These are phyloP conservation scores for Aspergillus alliaceus DNA, from an alignment of 2,329 filamentous ascomycete species.

Conservation along the genomic window DNA sequence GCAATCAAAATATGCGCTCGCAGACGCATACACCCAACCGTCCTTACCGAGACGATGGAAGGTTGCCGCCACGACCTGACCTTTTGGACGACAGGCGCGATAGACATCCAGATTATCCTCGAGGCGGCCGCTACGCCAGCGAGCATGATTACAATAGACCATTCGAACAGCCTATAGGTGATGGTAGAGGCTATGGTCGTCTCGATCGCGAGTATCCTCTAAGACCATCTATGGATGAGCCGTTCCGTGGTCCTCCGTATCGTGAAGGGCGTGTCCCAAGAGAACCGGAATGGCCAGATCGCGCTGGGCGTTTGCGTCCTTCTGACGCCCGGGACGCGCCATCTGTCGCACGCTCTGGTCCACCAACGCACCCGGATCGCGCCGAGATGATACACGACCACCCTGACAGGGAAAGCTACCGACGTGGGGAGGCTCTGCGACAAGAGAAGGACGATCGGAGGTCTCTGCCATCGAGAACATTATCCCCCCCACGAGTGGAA, in stretches of 20 bases:
- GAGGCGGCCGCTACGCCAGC: conserved; percentile 35
- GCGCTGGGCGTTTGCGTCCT: conserved; percentile 33
- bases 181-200: conserved; percentile 38
- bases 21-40: conserved; percentile 40
- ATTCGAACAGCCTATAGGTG: conserved; percentile 35
- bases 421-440: conserved; percentile 30
- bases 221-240: conserved; percentile 38
- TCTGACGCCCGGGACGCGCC: conserved; percentile 27
- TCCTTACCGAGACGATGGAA: conserved; percentile 37
- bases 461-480: conserved; percentile 22
- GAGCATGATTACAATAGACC: conserved; percentile 38
- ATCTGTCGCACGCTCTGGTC: conserved; percentile 24
- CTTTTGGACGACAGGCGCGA: conserved; percentile 40
- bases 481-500: conserved; percentile 30
- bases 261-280: conserved; percentile 35
- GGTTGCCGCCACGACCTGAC: conserved; percentile 41
- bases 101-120: conserved; percentile 38
- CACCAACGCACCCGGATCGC: conserved; percentile 33
- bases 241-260: conserved; percentile 36
- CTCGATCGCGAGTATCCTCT: conserved; percentile 37
- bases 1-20: conserved; percentile 27
- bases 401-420: conserved; percentile 32
- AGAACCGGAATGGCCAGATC: conserved; percentile 41
- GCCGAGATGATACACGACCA: conserved; percentile 36
- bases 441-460: conserved; percentile 36